Base-by-base conservation (phyloP, 148 eudicot genomes). In the Gaultheria prostrata region DNA sequence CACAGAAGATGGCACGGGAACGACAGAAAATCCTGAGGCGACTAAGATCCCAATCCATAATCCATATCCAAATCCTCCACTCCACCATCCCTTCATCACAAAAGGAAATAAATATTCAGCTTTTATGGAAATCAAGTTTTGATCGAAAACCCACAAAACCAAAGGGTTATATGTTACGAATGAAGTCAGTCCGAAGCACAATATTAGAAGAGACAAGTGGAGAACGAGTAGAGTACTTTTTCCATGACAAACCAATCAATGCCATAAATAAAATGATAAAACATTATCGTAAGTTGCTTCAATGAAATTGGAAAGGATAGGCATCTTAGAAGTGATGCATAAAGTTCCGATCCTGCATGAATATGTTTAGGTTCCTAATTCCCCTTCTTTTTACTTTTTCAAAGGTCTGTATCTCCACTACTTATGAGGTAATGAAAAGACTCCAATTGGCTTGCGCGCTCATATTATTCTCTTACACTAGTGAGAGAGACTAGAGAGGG, bases 51-150 rank as follows among this genome's bases (percentile, higher is more conserved):
- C 98, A 59, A 95, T 92, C 98, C 98, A 95, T 81, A 94, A 76
- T 71, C 98, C 98, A 84, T 95, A 95, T 77, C 91, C 91, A 89
- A 92, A 95, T 90, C 98, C 98, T 79, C 95, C 95, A 79, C 96
- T 89, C 95, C 95, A 92, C 98, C 98, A 95, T 82, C 98, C 98
- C 98, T 95, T 88, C 71, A 86, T 85, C 87, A 81, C 87, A 88
- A 80, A 79, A 84, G 59, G 82, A 86, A 81, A 83, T 65, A 80
- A 80, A 82, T 72, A 57, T 56, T 54, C 79, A 80, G 43, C 63
- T 82, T 77, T 82, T 73, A 82, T 13, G 6, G 30, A 30, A 49
- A 76, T 57, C 18, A 59, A 61, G 24, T n/a, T 84, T 35, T n/a
- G 17, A 75, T 28, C 13, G 50, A 18, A 77, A 82, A 28, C 39